A percentile compares a stretch with the other conserved stretches of the same genome.
These are phyloP conservation scores for Chlorella sp. DNA, from an alignment of 139 green algal genomes.

Conservation along the genomic window DNA sequence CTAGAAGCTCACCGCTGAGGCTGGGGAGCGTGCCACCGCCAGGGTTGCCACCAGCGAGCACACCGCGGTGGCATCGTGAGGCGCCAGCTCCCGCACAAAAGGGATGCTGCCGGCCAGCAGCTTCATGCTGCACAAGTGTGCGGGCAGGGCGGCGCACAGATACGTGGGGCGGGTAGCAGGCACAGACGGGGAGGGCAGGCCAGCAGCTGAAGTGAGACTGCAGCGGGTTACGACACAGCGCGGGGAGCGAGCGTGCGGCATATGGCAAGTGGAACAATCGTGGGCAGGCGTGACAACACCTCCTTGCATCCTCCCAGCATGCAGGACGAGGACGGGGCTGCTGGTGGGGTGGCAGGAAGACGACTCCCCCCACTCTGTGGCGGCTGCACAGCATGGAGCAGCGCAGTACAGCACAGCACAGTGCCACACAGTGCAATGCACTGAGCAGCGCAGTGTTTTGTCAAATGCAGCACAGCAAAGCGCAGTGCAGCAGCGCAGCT, in stretches of 20 bases:
- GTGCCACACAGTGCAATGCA: neutral
- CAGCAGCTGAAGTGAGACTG: neutral
- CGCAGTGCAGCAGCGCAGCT: no score
- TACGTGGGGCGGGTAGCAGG: neutral
- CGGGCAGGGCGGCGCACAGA: neutral
- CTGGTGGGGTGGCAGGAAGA: no score
- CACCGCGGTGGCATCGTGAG: constrained; percentile 35
- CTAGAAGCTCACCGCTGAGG: constrained; percentile 70
- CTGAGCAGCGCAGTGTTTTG: no score
- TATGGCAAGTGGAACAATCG: no score
- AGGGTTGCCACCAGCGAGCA: constrained; percentile 78
- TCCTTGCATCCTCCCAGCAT: no score
- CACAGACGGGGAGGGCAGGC: neutral
- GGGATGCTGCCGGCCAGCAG: constrained; percentile 45
- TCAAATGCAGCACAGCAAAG: no score
- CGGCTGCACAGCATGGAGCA: no score
- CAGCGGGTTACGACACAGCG: neutral
- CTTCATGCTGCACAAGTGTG: constrained; percentile 47
- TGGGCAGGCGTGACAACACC: no score
- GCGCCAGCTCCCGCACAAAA: constrained; percentile 15
- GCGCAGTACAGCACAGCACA: no score
- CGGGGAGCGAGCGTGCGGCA: no score
- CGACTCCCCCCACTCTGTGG: no score
- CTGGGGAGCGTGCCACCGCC: constrained; percentile 86
- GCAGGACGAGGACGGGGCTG: no score